These are phyloP conservation scores for Fusarium cyanostomum DNA, from an alignment of 2,329 filamentous ascomycete genomes.

Conservation along the genomic window DNA sequence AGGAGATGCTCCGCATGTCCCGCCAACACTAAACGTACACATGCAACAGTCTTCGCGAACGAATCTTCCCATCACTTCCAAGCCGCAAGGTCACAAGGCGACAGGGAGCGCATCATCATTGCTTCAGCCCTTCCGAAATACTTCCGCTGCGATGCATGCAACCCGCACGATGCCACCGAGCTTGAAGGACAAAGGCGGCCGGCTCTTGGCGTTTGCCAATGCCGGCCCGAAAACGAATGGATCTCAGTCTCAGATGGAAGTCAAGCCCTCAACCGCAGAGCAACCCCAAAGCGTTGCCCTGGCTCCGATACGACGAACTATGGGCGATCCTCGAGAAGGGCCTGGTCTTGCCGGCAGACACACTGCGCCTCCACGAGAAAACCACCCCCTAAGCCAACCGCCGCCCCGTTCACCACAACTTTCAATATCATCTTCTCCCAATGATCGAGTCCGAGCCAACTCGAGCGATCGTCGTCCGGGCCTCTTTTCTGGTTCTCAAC, in stretches of 20 bases:
- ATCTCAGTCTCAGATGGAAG: conserved; percentile 29
- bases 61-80: conserved; percentile 20
- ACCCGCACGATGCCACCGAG: conserved; percentile 42
- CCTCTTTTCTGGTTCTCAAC: conserved; percentile 52
- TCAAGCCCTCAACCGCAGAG: conserved; percentile 31
- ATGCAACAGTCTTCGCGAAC: conserved; percentile 28
- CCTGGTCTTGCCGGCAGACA: conserved; percentile 49
- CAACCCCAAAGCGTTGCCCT: conserved; percentile 22
- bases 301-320: conserved; percentile 41
- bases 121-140: background rate
- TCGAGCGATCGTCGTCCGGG: conserved; percentile 34
- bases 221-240: conserved; percentile 32
- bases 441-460: conserved; percentile 22
- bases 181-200: conserved; percentile 46
- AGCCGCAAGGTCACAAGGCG: conserved; percentile 9
- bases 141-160: background rate
- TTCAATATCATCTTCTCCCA: conserved; percentile 31
- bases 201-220: conserved; percentile 47
- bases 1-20: conserved; percentile 16
- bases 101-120: conserved; percentile 6
- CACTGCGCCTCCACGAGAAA: conserved; percentile 42
- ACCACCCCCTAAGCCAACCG: conserved; percentile 37
- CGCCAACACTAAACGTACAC: conserved; percentile 7
- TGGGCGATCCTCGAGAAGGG: conserved; percentile 49
- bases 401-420: conserved; percentile 36